Evolutionary conservation across 768 basidiomycete genomes (phyloP), one percentile per base, ranked within the genome.

Genomic region (Collybia nuda): DNA sequence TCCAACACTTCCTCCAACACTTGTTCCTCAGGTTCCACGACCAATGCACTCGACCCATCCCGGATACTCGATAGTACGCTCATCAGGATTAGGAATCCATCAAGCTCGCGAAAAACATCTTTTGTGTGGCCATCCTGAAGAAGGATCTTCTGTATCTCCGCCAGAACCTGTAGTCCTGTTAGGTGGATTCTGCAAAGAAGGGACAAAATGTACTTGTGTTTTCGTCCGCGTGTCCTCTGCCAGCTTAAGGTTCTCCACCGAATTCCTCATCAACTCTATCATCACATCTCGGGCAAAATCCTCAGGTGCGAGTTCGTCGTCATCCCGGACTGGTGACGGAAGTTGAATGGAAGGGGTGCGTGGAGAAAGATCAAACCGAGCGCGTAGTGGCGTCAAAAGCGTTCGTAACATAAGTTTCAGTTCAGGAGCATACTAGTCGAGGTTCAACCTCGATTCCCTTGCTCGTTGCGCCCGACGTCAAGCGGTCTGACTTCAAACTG

Each of bases 41-140:
- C 64, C 2, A 67, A 58, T 7, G 53, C 61, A 17, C 65, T 56
- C 26, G 64, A 55, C 28, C 63, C 57, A 21, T 71, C 69, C 46
- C 76, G 65, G 0, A 87, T 66, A 0, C 80, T 81, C 1, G 88
- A 86, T 3, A 93, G 71, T 24, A 87, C 76, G 57, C 81, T 88
- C 68, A 91, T 82, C 26, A 91, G 69, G 8, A 82, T 78, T 17
- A 92, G 71, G 62, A 91, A 92, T 0, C 91, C 91, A 53, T 93
- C 91, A 59, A 87, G 72, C 59, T 91, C 88, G 4, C 91, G 76
- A 64, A 93, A 93, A 17, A 85, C 82, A 49, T 86, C 84, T 63
- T 85, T 88, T 9, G 87, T 87, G 38, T 64, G 70, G 2, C 73
- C 62, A 57, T 88, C 84, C 63, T 89, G 82, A 14, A 75, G 71